Conservation (phyloP, 2,329 filamentous ascomycete species). For the Colletotrichum cordylinicola region DNA sequence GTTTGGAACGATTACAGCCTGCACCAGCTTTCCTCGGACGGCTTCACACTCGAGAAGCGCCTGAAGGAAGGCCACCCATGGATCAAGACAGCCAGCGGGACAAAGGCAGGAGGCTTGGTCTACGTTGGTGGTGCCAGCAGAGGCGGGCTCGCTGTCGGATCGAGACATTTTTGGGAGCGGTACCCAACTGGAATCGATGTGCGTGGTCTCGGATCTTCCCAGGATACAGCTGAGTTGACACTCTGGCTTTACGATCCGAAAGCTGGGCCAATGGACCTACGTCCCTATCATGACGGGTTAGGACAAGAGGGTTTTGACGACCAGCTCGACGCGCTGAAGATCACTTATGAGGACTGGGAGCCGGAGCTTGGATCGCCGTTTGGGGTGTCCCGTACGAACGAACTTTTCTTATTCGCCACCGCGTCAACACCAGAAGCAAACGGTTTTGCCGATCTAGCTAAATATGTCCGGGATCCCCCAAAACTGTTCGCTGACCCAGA, state of each 20-base stretch:
- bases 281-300: constrained; percentile 64
- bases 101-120: constrained; percentile 58
- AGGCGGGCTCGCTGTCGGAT: constrained; percentile 63
- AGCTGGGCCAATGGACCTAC: constrained; percentile 60
- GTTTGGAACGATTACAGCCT: constrained; percentile 64
- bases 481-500: constrained; percentile 52
- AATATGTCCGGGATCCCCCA: constrained; percentile 56
- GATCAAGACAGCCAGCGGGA: constrained; percentile 63
- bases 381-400: constrained; percentile 63
- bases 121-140: constrained; percentile 62
- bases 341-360: constrained; percentile 70
- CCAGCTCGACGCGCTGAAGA: constrained; percentile 64
- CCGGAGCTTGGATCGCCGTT: constrained; percentile 59
- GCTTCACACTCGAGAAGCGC: constrained; percentile 66
- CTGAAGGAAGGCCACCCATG: constrained; percentile 63
- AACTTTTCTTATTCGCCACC: constrained; percentile 59
- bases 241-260: constrained; percentile 66
- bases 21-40: constrained; percentile 63
- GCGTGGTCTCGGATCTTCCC: constrained; percentile 45
- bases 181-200: constrained; percentile 66
- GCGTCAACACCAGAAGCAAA: constrained; percentile 55
- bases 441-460: constrained; percentile 48
- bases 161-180: constrained; percentile 68
- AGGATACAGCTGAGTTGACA: constrained; percentile 58
- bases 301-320: constrained; percentile 60